Evolutionary conservation across 345 rosid genomes (phyloP).

Genomic region (Jatropha curcas): DNA sequence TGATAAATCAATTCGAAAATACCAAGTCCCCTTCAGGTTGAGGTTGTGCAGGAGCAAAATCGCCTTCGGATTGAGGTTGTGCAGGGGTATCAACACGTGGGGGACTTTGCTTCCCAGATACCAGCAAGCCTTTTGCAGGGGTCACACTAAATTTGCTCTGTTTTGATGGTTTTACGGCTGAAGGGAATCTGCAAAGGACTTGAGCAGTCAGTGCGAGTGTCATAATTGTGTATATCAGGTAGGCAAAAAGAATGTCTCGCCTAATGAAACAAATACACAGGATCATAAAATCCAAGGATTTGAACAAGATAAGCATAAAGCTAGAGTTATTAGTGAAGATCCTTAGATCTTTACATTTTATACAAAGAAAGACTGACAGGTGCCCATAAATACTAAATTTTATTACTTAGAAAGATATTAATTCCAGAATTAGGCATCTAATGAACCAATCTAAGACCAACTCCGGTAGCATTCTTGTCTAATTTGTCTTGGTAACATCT

Average conservation of each 20-base stretch:
- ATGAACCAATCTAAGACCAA: neutral
- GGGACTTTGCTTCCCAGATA: conserved; percentile 52
- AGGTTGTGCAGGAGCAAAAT: conserved; percentile 26
- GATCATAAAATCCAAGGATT: neutral
- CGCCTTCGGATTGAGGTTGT: too few species aligned
- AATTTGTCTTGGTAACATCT: neutral
- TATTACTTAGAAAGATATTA: neutral
- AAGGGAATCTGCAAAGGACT: conserved; percentile 63
- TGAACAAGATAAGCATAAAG: neutral
- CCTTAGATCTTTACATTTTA: neutral
- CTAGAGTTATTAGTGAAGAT: neutral
- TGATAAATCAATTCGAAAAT: conserved; percentile 22
- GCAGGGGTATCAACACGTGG: conserved; percentile 42
- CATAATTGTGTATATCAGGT: neutral
- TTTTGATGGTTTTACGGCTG: conserved; percentile 57
- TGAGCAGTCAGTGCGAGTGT: conserved; percentile 17
- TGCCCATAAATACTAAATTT: neutral
- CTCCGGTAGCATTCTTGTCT: neutral
- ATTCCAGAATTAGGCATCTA: neutral
- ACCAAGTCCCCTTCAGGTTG: conserved; percentile 67
- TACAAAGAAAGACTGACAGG: neutral
- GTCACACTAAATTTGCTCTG: conserved; percentile 53
- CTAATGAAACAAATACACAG: neutral
- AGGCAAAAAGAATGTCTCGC: neutral
- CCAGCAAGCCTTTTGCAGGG: conserved; percentile 65